Conservation (phyloP, 306 rosid species). For the Rosa persica region DNA sequence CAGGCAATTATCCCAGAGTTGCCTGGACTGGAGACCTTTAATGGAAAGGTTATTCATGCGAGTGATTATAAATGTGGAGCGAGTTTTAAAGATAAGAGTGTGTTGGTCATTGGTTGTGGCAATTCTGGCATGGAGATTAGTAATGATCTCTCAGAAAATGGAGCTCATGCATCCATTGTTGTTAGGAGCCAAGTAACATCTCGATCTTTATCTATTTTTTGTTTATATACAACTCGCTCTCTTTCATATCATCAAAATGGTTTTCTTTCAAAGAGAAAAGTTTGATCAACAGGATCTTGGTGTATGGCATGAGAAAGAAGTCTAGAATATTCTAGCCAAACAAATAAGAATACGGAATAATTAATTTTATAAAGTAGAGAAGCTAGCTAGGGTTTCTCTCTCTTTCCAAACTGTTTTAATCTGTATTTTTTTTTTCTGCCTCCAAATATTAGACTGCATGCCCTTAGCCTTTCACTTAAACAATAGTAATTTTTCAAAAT, state of each 20-base stretch:
- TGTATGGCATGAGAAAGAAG: background rate
- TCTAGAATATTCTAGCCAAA: background rate
- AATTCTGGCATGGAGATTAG: slow-evolving; percentile 74
- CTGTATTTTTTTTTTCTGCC: too few species aligned
- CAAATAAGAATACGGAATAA: background rate
- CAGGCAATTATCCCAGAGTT: slow-evolving; percentile 29
- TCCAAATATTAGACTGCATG: too few species aligned
- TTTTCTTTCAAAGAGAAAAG: background rate
- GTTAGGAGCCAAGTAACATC: slow-evolving; percentile 57
- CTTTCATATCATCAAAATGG: background rate
- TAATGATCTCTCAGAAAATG: slow-evolving; percentile 42
- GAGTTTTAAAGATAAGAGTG: slow-evolving; percentile 31
- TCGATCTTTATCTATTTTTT: background rate
- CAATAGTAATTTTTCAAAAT: too few species aligned
- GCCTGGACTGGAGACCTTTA: slow-evolving; percentile 33
- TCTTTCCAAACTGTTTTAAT: background rate
- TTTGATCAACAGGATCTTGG: background rate
- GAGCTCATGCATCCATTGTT: slow-evolving; percentile 49
- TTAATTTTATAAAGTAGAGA: background rate
- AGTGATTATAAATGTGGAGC: slow-evolving; percentile 42
- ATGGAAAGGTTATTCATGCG: slow-evolving; percentile 46
- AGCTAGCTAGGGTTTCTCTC: background rate
- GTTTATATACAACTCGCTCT: background rate
- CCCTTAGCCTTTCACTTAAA: too few species aligned
- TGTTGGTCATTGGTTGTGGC: slow-evolving; percentile 62